These are phyloP conservation scores for Amaranthus cruentus DNA, from an alignment of 148 eudicot genomes.

Conservation along the genomic window DNA sequence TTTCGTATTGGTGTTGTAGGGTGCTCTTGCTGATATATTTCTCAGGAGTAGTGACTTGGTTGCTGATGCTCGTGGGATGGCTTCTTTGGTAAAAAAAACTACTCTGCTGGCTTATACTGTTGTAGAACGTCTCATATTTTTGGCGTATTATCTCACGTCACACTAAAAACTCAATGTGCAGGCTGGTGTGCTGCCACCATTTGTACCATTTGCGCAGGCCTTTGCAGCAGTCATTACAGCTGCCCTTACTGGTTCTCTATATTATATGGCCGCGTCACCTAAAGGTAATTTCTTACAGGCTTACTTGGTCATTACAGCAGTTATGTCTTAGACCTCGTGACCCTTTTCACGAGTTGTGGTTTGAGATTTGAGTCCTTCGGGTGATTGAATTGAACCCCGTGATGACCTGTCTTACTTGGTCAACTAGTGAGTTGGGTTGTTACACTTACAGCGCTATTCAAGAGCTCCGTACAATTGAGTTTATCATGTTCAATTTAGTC, in stretches of 20 bases:
- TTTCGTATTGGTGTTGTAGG: conserved; percentile 35
- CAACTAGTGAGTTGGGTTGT: too few relatives aligned
- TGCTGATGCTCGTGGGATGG: conserved; percentile 80
- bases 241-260: conserved; percentile 88
- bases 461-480: too few relatives aligned
- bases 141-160: conserved; percentile 1
- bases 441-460: neutral
- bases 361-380: neutral
- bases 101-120: neutral
- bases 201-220: conserved; percentile 97
- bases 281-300: conserved; percentile 48
- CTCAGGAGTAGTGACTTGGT: conserved; percentile 65
- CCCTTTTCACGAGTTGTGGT: too few relatives aligned
- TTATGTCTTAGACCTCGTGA: too few relatives aligned
- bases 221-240: conserved; percentile 98
- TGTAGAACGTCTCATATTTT: neutral
- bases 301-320: too few relatives aligned
- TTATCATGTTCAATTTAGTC: neutral
- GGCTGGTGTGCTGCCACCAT: conserved; percentile 93
- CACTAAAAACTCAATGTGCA: conserved; percentile 16
- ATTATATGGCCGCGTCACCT: conserved; percentile 91
- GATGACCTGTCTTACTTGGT: neutral
- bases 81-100: conserved; percentile 57
- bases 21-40: conserved; percentile 85
- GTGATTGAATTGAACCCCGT: neutral